Conservation (phyloP, 2,329 filamentous ascomycete genomes). For the Paramyrothecium sp. region DNA sequence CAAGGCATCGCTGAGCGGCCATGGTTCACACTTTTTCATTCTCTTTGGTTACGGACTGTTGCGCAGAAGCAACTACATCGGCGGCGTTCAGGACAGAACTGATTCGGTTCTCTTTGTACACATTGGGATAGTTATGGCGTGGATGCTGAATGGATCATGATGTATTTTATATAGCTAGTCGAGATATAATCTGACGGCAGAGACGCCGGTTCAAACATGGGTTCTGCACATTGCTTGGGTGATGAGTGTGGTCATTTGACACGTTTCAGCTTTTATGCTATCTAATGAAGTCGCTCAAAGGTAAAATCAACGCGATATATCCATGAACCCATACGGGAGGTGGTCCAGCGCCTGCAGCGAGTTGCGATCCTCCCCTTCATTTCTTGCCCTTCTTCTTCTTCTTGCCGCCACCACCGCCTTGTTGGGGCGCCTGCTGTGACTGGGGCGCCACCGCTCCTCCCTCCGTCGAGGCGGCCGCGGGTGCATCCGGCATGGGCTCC, state of each 20-base stretch:
- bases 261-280: neutral
- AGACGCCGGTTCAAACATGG: neutral
- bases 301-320: neutral
- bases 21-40: neutral
- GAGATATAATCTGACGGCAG: neutral
- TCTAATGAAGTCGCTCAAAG: neutral
- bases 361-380: conserved; percentile 13
- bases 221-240: neutral
- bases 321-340: too few relatives aligned
- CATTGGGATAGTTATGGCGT: neutral
- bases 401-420: conserved; percentile 44
- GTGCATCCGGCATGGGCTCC: conserved; percentile 40
- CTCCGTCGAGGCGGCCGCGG: conserved; percentile 23
- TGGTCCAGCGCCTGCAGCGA: too few relatives aligned
- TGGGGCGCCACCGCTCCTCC: conserved; percentile 23
- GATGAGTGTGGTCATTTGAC: too few relatives aligned
- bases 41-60: neutral
- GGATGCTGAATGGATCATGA: conserved; percentile 1
- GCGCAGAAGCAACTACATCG: neutral
- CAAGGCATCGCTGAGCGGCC: neutral
- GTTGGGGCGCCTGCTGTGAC: conserved; percentile 20
- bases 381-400: conserved; percentile 74
- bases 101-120: neutral
- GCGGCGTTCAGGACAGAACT: neutral
- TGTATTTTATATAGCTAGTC: neutral